phyloP scores from a whole-genome alignment of 257 asterid species.

The Rubia yunnanensis region DNA sequence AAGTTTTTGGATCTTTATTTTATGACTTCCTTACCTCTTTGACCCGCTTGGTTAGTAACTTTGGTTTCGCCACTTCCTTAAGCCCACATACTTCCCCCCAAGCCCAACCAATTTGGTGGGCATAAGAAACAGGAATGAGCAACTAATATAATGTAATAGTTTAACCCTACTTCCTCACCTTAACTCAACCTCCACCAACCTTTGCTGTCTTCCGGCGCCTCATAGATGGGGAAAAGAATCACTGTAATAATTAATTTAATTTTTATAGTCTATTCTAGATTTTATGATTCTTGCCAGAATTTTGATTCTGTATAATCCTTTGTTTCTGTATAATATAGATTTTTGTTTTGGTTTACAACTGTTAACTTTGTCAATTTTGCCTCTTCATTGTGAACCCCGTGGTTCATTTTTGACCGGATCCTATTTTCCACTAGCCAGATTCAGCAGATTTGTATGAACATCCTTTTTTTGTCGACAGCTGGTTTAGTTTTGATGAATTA shows the following conservation, averaged over 20 bases:
- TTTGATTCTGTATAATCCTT: not conserved
- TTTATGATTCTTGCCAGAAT: not conserved
- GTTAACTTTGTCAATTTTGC: not conserved
- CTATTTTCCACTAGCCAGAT: not conserved
- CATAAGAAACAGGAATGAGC: too few species aligned
- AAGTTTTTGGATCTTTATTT: not conserved
- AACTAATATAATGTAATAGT: too few species aligned
- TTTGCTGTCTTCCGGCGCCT: not conserved
- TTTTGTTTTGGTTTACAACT: not conserved
- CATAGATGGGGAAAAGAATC: not conserved
- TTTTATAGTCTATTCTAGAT: not conserved
- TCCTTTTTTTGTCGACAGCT: not conserved
- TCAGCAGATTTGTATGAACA: not conserved
- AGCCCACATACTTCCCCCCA: not conserved
- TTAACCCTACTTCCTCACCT: not conserved
- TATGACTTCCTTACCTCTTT: not conserved
- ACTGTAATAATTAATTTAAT: not conserved
- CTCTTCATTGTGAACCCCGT: not conserved
- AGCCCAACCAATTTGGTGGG: too few species aligned
- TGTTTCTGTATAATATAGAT: not conserved
- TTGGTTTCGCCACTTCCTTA: not conserved
- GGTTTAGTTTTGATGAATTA: not conserved
- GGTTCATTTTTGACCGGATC: not conserved
- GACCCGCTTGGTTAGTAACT: not conserved
- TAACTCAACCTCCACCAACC: not conserved